Conservation (phyloP, 1,139 yeast genomes). For the Pichia sp. region DNA sequence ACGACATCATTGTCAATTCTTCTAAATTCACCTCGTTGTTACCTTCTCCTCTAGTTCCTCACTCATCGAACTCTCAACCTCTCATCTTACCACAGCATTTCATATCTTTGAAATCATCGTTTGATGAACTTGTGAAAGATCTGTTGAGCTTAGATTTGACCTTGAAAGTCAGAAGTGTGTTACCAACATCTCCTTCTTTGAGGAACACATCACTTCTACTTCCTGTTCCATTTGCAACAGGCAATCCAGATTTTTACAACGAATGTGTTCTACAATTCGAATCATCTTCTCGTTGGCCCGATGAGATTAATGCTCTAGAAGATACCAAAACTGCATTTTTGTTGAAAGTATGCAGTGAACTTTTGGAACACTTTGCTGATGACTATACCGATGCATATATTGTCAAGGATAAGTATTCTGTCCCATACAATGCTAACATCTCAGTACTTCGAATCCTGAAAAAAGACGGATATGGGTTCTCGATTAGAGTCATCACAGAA, state of each 20-base stretch:
- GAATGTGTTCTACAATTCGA: slow-evolving; percentile 84
- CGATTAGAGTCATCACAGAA: slow-evolving; percentile 68
- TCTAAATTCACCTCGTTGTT: slow-evolving; percentile 47
- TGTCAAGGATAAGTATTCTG: slow-evolving; percentile 53
- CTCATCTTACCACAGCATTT: slow-evolving; percentile 47
- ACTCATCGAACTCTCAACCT: slow-evolving; percentile 49
- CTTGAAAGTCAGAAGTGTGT: slow-evolving; percentile 61
- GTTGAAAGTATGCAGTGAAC: slow-evolving; percentile 59
- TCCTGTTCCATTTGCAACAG: slow-evolving; percentile 78
- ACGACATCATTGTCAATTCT: slow-evolving; percentile 40
- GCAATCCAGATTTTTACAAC: slow-evolving; percentile 77
- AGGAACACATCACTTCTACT: slow-evolving; percentile 70
- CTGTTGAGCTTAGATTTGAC: slow-evolving; percentile 56
- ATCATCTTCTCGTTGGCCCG: slow-evolving; percentile 92
- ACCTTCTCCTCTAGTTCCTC: slow-evolving; percentile 58
- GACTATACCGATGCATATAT: slow-evolving; percentile 51
- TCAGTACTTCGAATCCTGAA: slow-evolving; percentile 63
- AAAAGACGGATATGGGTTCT: slow-evolving; percentile 86
- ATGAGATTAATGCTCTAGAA: slow-evolving; percentile 78
- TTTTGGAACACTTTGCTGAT: slow-evolving; percentile 40
- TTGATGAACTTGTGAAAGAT: slow-evolving; percentile 59
- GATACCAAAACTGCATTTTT: slow-evolving; percentile 87
- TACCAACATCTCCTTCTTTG: slow-evolving; percentile 68
- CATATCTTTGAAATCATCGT: slow-evolving; percentile 56
- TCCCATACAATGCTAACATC: slow-evolving; percentile 58